These are phyloP conservation scores for Penicillium atrosanguineum DNA, from an alignment of 495 filamentous ascomycete genomes.

Conservation along the genomic window DNA sequence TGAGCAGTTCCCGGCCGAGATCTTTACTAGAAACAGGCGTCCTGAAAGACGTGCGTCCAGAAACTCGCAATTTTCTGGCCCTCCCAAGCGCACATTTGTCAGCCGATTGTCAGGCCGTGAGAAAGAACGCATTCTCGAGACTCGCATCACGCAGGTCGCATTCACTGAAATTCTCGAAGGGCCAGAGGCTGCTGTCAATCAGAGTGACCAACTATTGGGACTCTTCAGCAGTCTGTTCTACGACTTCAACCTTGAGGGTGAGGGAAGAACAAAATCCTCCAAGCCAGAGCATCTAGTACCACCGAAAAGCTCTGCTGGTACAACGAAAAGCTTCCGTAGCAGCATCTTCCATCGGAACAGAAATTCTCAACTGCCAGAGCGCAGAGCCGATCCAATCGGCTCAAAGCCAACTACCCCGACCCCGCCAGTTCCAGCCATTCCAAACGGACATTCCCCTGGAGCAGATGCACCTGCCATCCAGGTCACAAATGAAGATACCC, in stretches of 20 bases:
- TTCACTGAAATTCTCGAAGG: conserved; percentile 81
- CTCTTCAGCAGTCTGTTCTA: conserved; percentile 79
- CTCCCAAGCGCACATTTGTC: conserved; percentile 51
- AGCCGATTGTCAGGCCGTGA: conserved; percentile 74
- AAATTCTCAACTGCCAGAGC: conserved; percentile 30
- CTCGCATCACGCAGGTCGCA: conserved; percentile 90
- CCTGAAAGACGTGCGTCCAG: conserved; percentile 31
- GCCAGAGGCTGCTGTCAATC: conserved; percentile 76
- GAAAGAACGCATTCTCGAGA: conserved; percentile 77
- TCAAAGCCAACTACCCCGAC: conserved; percentile 10
- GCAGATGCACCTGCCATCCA: conserved; percentile 46
- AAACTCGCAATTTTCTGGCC: conserved; percentile 29
- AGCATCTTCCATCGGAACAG: conserved; percentile 69
- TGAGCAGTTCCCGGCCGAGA: conserved; percentile 68
- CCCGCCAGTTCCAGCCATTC: conserved; percentile 20
- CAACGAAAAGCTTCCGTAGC: conserved; percentile 66
- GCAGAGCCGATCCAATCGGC: conserved; percentile 18
- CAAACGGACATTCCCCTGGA: conserved; percentile 11
- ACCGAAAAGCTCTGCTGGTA: conserved; percentile 68
- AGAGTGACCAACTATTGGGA: conserved; percentile 75
- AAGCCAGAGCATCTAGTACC: conserved; percentile 44
- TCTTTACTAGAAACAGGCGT: conserved; percentile 50
- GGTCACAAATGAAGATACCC: conserved; percentile 44
- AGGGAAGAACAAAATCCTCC: conserved; percentile 15
- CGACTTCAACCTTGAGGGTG: conserved; percentile 39